Evolutionary conservation across 176 grass and related monocot genomes (phyloP).

Genomic region (Cenchrus fungigraminus): DNA sequence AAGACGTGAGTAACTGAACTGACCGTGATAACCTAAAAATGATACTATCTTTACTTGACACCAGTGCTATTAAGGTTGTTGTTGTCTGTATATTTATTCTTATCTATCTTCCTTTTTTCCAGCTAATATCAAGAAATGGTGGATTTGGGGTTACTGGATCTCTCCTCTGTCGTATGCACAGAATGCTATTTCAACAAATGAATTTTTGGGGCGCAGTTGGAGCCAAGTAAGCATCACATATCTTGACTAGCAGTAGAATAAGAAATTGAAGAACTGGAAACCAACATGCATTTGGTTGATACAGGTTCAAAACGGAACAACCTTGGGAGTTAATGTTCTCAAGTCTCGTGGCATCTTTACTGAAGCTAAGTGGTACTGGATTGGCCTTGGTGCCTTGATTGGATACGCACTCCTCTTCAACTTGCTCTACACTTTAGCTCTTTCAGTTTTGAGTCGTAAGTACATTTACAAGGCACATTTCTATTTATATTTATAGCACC

Average conservation of each 20-base stretch:
- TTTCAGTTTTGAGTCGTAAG: constrained; percentile 81
- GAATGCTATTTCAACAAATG: constrained; percentile 77
- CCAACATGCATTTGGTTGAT: constrained; percentile 36
- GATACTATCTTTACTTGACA: constrained; percentile 18
- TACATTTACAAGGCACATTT: constrained; percentile 38
- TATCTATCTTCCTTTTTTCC: constrained; percentile 32
- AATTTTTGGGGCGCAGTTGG: constrained; percentile 76
- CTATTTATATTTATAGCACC: constrained; percentile 21
- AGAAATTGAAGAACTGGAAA: constrained; percentile 19
- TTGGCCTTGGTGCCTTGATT: constrained; percentile 68
- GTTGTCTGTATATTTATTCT: constrained; percentile 25
- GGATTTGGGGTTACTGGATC: constrained; percentile 94
- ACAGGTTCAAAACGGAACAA: constrained; percentile 44
- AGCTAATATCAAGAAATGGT: constrained; percentile 88
- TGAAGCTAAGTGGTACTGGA: constrained; percentile 91
- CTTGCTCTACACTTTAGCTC: constrained; percentile 66
- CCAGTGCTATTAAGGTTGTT: neutral
- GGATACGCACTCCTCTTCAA: constrained; percentile 89
- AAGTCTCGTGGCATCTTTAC: constrained; percentile 62
- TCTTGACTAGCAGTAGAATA: constrained; percentile 30
- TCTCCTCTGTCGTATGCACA: constrained; percentile 82
- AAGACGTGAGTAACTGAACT: constrained; percentile 58
- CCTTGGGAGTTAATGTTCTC: constrained; percentile 63
- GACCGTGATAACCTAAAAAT: constrained; percentile 6
- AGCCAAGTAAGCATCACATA: constrained; percentile 49